These are phyloP conservation scores for Plantago lanceolata DNA, from an alignment of 305 asterid genomes.

Conservation along the genomic window DNA sequence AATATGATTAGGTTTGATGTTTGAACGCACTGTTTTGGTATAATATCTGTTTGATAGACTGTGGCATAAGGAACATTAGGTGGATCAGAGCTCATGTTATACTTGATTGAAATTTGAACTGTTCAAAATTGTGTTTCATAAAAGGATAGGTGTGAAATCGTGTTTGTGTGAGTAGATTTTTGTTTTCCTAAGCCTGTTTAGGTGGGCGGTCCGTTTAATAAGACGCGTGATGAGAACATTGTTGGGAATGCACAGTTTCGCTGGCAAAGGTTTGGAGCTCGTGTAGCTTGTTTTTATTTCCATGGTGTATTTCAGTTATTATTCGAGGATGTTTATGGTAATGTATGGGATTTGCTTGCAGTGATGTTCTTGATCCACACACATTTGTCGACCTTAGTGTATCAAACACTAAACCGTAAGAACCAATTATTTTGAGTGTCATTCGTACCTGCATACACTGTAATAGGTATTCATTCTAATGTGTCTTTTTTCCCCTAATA, in stretches of 20 bases:
- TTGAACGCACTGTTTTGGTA: too few species aligned
- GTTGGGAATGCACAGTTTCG: constrained; percentile 80
- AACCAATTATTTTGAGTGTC: constrained; percentile 21
- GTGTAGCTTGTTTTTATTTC: constrained; percentile 9
- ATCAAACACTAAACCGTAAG: constrained; percentile 85
- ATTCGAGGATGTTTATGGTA: constrained; percentile 15
- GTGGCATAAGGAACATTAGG: neutral
- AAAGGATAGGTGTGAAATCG: neutral
- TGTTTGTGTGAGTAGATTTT: neutral
- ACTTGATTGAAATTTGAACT: too few species aligned
- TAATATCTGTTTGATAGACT: neutral
- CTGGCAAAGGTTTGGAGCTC: constrained; percentile 68
- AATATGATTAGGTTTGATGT: too few species aligned
- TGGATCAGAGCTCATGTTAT: neutral
- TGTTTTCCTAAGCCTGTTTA: constrained; percentile 57
- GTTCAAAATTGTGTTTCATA: neutral
- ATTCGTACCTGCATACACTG: constrained; percentile 11
- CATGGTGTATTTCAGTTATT: constrained; percentile 15
- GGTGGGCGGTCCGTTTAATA: constrained; percentile 73
- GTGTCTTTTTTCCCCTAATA: neutral
- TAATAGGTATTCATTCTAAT: constrained; percentile 14
- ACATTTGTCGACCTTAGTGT: constrained; percentile 70
- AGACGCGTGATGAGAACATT: constrained; percentile 55
- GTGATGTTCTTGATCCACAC: constrained; percentile 78
- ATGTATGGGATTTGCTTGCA: constrained; percentile 29